A percentile compares a stretch with the other conserved stretches of the same genome.
These are phyloP conservation scores for Lactarius sanguifluus DNA, from an alignment of 768 basidiomycete species.

Conservation along the genomic window DNA sequence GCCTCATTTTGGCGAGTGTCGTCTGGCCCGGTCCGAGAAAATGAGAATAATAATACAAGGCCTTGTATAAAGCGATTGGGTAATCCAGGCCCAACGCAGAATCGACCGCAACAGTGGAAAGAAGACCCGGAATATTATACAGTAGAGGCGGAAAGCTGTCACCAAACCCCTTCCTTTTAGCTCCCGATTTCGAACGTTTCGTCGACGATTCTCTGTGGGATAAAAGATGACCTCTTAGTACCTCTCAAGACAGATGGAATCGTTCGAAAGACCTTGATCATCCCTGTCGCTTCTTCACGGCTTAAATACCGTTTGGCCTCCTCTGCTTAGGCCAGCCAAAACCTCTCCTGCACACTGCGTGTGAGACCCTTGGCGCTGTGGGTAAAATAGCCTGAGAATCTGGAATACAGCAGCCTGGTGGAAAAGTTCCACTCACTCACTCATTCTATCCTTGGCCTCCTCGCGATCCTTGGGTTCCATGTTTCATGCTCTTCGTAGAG, in stretches of 20 bases:
- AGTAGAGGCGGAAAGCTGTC: not conserved
- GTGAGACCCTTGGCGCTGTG: conserved; percentile 6
- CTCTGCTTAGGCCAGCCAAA: not conserved
- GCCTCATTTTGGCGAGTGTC: no score
- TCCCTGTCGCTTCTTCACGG: not conserved
- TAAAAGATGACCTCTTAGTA: not conserved
- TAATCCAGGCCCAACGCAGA: not conserved
- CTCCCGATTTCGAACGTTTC: not conserved
- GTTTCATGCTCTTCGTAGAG: not conserved
- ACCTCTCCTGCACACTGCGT: not conserved
- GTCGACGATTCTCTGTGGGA: not conserved
- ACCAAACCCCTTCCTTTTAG: not conserved
- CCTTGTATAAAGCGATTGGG: no score
- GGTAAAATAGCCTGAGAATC: not conserved
- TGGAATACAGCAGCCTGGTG: not conserved
- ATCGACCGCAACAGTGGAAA: not conserved
- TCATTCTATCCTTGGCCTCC: not conserved
- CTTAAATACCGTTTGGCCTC: conserved; percentile 8
- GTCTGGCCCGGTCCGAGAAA: not conserved
- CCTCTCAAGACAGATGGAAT: not conserved
- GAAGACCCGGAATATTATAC: no score
- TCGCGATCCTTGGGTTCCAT: conserved; percentile 4
- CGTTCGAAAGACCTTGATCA: conserved; percentile 6
- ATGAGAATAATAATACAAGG: no score
- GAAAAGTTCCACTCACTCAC: no score